Conservation (phyloP, 805 yeast species). For the Saccharomyces kudriavzevii region DNA sequence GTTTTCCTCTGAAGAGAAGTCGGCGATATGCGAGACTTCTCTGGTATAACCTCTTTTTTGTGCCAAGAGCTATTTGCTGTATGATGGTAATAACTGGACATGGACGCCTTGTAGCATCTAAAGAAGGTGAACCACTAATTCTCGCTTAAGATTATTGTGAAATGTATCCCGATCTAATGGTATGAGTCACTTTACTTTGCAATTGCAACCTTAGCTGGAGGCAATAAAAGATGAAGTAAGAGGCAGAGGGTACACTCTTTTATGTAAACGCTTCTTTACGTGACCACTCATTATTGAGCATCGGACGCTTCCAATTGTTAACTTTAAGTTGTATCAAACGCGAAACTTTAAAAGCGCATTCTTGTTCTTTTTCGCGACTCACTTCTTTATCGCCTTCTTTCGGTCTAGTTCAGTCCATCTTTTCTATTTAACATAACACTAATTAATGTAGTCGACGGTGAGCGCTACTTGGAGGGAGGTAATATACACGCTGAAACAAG, state of each 20-base stretch:
- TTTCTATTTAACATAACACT: not conserved
- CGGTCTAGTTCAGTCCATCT: not conserved
- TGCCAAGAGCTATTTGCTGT: not conserved
- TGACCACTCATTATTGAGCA: not conserved
- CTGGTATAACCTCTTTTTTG: not conserved
- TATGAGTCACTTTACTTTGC: not conserved
- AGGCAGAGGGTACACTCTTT: not conserved
- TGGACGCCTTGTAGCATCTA: not conserved
- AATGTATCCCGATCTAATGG: not conserved
- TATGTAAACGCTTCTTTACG: not conserved
- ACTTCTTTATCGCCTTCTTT: not conserved
- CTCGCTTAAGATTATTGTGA: not conserved
- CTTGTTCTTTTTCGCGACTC: not conserved
- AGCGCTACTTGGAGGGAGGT: too few relatives aligned
- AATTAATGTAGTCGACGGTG: too few relatives aligned
- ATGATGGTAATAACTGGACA: not conserved
- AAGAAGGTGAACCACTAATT: not conserved
- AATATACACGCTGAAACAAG: not conserved
- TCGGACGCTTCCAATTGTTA: not conserved
- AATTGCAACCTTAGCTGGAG: not conserved
- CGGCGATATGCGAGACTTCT: not conserved
- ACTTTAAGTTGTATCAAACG: not conserved
- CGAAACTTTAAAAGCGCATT: not conserved
- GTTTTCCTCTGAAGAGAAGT: constrained; percentile 1
- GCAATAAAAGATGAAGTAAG: not conserved